Evolutionary conservation across 306 rosid species (phyloP), one percentile per base, ranked within the genome.

Genomic region (Quillaja saponaria): DNA sequence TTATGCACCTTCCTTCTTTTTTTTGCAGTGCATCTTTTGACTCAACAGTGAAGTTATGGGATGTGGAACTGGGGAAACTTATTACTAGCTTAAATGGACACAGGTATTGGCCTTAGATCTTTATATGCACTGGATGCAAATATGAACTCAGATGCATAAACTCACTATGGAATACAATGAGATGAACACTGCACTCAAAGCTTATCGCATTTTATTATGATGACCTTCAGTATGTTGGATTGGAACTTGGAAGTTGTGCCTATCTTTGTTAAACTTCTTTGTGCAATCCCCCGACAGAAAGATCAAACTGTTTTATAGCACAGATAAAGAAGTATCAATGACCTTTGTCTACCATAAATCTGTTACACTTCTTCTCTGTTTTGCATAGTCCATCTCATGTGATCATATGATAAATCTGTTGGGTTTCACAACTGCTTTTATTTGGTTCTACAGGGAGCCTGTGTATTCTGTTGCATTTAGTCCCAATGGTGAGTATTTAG

Each of bases 401-500:
- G n/a, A n/a, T n/a, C n/a, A n/a, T n/a, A n/a, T n/a, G n/a, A n/a
- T n/a, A n/a, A 13, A 31, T 45, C 31, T 31, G 34, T 21, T 37
- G 54, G 25, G 48, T 47, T 1, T 18, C 4, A 53, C 64, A 42
- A 17, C 16, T 63, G 37, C 16, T 55, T 34, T 55, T 60, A 28
- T 69, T 65, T 64, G 66, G 14, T 57, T 11, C 18, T 64, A 18
- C 73, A 81, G 85, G 64, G 79, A 80, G 5, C 76, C 90, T 53
- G 97, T 90, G 33, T 90, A 90, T 77, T 85, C 97, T 13, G 90
- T 90, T 68, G 97, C 97, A 59, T 90, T 85, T 73, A 87, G 95
- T 73, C 95, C 95, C 40, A 81, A 77, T 35, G 97, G 97, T 3
- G 92, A 87, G 79, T 90, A 85, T 71, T 63, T 87, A 71, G 95